Percentiles rank a stretch among this genome's conserved stretches.
These are phyloP conservation scores for Scopulariopsis brevicaulis DNA, from an alignment of 2,329 filamentous ascomycete species.

Conservation along the genomic window DNA sequence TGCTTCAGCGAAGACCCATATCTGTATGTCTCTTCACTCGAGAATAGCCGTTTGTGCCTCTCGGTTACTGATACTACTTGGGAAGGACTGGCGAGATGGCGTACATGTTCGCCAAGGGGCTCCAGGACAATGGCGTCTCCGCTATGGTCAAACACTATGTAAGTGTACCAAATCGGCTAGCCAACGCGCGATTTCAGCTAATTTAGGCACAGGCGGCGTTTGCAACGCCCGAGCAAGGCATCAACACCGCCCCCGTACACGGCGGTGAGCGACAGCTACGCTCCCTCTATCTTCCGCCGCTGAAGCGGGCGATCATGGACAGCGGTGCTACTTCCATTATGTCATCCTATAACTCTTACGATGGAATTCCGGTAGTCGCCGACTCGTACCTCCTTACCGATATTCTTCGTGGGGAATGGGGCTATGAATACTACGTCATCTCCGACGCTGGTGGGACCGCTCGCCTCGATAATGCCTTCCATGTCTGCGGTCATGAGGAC, in stretches of 20 bases:
- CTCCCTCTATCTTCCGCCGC: constrained; percentile 45
- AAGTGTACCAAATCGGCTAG: constrained; percentile 9
- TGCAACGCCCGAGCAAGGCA: constrained; percentile 56
- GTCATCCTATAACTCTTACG: constrained; percentile 66
- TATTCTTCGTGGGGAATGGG: constrained; percentile 62
- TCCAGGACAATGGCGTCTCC: constrained; percentile 54
- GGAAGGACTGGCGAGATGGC: constrained; percentile 50
- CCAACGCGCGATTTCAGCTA: neutral
- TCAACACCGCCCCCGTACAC: constrained; percentile 53
- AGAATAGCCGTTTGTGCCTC: neutral
- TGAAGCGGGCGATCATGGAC: constrained; percentile 61
- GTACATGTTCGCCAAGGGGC: constrained; percentile 42
- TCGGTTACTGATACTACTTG: constrained; percentile 5
- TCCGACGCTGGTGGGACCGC: constrained; percentile 60
- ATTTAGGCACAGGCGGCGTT: constrained; percentile 37
- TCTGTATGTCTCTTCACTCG: constrained; percentile 24
- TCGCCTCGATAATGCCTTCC: constrained; percentile 51
- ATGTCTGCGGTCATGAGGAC: constrained; percentile 49
- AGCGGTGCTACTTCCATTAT: constrained; percentile 58
- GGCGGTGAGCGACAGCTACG: constrained; percentile 41
- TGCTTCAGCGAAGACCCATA: constrained; percentile 60
- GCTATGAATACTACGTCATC: constrained; percentile 56
- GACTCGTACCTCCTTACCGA: constrained; percentile 55
- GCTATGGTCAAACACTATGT: constrained; percentile 68
- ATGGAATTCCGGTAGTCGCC: constrained; percentile 57